These are phyloP conservation scores for Tetracentron sinense DNA, from an alignment of 164 flowering plant species.

Conservation along the genomic window DNA sequence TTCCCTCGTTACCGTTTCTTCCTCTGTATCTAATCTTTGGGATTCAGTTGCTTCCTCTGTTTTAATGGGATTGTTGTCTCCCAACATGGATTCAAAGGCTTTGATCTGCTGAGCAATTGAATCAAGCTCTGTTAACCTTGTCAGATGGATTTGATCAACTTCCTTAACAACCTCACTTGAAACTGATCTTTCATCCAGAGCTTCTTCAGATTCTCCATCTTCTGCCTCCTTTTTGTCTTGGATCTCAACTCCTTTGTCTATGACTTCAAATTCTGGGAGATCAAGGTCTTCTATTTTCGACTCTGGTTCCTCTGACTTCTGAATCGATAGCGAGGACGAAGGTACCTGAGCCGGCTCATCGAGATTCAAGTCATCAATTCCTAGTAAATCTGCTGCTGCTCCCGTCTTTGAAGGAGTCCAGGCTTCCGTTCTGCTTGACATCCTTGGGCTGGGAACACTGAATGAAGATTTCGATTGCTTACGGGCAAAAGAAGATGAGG, in stretches of 20 bases:
- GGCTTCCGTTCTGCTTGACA: constrained; percentile 41
- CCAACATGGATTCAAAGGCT: constrained; percentile 80
- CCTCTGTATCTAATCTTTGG: constrained; percentile 73
- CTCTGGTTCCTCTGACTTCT: constrained; percentile 46
- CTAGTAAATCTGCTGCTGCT: constrained; percentile 38
- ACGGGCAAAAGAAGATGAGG: constrained; percentile 46
- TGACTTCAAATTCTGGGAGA: constrained; percentile 78
- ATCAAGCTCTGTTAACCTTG: constrained; percentile 68
- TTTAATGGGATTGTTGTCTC: constrained; percentile 34
- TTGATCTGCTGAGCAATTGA: constrained; percentile 83
- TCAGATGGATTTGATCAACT: constrained; percentile 53
- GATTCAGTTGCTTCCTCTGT: constrained; percentile 45
- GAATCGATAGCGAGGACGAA: constrained; percentile 23
- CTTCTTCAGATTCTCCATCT: constrained; percentile 39
- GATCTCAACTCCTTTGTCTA: constrained; percentile 83
- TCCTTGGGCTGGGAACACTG: constrained; percentile 74
- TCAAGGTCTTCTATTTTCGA: constrained; percentile 52
- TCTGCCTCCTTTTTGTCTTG: constrained; percentile 34
- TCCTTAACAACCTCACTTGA: constrained; percentile 78
- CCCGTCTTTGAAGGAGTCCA: constrained; percentile 53
- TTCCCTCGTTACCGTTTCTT: constrained; percentile 82
- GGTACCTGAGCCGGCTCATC: constrained; percentile 61
- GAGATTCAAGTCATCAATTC: constrained; percentile 75
- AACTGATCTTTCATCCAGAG: constrained; percentile 32
- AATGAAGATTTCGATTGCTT: constrained; percentile 81